Conservation (phyloP, 352 stramenopile genomes). For the Phytophthora tubulina region DNA sequence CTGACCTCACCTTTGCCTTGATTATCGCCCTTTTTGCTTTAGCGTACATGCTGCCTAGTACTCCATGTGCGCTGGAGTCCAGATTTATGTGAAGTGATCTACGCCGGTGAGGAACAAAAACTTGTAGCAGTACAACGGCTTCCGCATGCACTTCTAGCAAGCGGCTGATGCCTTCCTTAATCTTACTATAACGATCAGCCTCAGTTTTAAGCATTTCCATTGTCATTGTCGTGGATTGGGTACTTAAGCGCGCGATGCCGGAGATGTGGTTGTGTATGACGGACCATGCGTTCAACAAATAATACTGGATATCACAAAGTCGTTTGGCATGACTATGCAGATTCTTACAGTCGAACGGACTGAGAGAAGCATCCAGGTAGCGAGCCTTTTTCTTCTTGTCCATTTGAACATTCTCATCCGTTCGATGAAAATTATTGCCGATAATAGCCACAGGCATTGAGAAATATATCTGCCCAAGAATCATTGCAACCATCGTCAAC, state of each 20-base stretch:
- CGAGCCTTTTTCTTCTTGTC: constrained; percentile 62
- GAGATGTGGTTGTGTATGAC: constrained; percentile 57
- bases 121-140: constrained; percentile 40
- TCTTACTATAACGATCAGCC: constrained; percentile 45
- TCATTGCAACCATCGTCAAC: constrained; percentile 73
- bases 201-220: constrained; percentile 48
- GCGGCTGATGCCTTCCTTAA: constrained; percentile 55
- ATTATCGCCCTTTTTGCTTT: constrained; percentile 46
- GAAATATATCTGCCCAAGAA: constrained; percentile 84
- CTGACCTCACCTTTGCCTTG: constrained; percentile 40
- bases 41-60: constrained; percentile 61
- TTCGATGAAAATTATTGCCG: constrained; percentile 77
- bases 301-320: constrained; percentile 70
- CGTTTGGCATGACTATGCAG: constrained; percentile 59
- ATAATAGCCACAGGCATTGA: constrained; percentile 84
- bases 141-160: constrained; percentile 57
- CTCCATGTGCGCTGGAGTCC: constrained; percentile 27
- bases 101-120: constrained; percentile 69
- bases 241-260: constrained; percentile 40
- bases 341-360: constrained; percentile 59
- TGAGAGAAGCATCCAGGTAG: constrained; percentile 60
- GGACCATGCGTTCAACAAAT: constrained; percentile 61
- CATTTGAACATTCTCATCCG: constrained; percentile 69
- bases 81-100: constrained; percentile 4
- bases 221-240: constrained; percentile 26